A percentile compares a stretch with the other conserved stretches of the same genome.
Conservation (phyloP, 1,284 basidiomycete genomes). For the Gomphus bonarii region DNA sequence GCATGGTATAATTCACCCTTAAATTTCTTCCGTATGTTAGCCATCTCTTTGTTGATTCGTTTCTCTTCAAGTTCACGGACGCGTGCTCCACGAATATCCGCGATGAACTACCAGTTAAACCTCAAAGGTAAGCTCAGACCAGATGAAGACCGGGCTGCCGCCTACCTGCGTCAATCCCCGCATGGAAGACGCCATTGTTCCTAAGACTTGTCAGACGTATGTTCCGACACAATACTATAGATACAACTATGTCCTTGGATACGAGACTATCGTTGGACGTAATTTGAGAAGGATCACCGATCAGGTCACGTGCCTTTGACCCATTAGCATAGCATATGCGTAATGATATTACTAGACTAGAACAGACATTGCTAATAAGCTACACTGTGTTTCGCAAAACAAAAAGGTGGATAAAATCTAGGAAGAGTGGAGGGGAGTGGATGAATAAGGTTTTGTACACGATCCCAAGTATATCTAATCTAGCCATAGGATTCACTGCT, state of each 20-base stretch:
- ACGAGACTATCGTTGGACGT: background rate
- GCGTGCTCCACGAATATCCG: conserved; percentile 89
- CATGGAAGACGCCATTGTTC: conserved; percentile 74
- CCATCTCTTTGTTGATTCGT: conserved; percentile 99
- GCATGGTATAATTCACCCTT: conserved; percentile 50
- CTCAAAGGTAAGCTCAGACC: background rate
- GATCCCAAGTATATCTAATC: background rate
- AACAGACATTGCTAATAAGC: background rate
- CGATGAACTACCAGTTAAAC: conserved; percentile 70
- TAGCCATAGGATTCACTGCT: background rate
- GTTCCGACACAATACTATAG: background rate
- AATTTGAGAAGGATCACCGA: background rate
- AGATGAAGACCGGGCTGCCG: conserved; percentile 7
- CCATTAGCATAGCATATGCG: background rate
- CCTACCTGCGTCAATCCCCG: conserved; percentile 81
- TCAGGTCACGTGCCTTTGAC: background rate
- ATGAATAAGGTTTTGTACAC: background rate
- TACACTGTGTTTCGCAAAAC: background rate
- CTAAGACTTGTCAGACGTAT: background rate
- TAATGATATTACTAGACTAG: background rate
- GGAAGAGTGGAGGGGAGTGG: background rate
- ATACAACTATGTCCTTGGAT: background rate
- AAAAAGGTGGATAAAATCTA: background rate
- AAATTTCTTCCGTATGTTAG: conserved; percentile 98
- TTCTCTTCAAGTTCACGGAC: conserved; percentile 92